Evolutionary conservation across 495 filamentous ascomycete genomes (phyloP), one percentile per base, ranked within the genome.

Genomic region (Penicillium coprophilum): DNA sequence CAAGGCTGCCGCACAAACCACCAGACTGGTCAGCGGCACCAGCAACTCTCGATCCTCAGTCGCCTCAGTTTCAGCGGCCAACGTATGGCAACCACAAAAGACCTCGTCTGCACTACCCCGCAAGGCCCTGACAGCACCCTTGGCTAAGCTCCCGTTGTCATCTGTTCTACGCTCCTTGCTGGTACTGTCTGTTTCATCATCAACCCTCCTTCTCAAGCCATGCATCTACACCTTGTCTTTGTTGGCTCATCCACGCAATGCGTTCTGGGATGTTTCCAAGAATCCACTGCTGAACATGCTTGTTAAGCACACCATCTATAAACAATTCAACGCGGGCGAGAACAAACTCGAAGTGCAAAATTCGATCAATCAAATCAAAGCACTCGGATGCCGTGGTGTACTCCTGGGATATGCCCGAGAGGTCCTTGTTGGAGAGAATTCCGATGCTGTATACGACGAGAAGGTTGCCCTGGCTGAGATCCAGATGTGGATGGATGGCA

Each of bases 171-270:
- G 93, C 24, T 92, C 90, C 9, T 77, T 92, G 56, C 77, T 89
- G 54, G 88, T 91, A 13, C 87, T 89, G 13, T 84, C 84, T 20
- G 78, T 96, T 52, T 96, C 92, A 0, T 90, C 89, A 9, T 93
- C 90, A 1, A 81, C 85, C 0, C 56, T 87, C 19, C 81, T 96
- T 6, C 80, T 96, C 23, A 77, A 78, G 30, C 85, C 87, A 28
- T 92, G 85, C 40, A 82, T 92, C 28, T 78, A 78, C 43, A 71
- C 87, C 17, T 86, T 95, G 58, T 83, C 82, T 4, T 64, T 75
- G n/a, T 78, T 95, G 60, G 88, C 90, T 12, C 76, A 91, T 60
- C 86, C 87, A 19, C 83, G 81, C 41, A 83, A 71, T 17, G 74
- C 83, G 1, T 24, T 79, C 21, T 65, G 75, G 47, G 75, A 77